Base-by-base conservation (phyloP, 768 basidiomycete species). In the Amanita polypyramis region DNA sequence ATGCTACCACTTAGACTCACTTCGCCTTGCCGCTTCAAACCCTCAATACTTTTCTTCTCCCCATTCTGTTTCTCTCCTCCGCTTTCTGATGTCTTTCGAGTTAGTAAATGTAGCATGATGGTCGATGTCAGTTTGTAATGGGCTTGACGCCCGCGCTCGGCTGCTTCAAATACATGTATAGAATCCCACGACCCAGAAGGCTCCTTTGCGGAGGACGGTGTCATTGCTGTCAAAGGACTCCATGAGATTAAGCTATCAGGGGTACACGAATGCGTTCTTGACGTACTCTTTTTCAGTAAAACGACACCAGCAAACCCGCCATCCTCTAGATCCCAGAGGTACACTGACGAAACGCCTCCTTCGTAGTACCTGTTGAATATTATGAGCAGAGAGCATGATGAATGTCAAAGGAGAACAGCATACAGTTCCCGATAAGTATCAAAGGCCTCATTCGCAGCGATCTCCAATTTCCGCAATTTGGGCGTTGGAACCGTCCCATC, bases 101-200 rank as follows among this genome's bases (percentile, higher is more conserved):
- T 84, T 43, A 85, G 70, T 23, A 99, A 78, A 55, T 93, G 88
- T 14, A 99, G 81, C 90, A 98, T 95, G 47, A 98, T 79, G 2
- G 96, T 98, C 36, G 91, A 94, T 1, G 96, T 98, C 45, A 99
- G 73, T 67, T 97, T 97, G 70, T 98, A 99, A 58, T 91, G 91
- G 3, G 95, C 93, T 56, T 87, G 82, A 42, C 95, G 76, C 4
- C 88, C 93, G 38, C 93, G 80, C 60, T 96, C 93, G n/a, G 78
- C 74, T 2, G 87, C 77, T 65, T 99, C 96, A 55, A 99, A 97
- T 45, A 98, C 95, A 60, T 99, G 96, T 52, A 99, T 91, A 1
- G 93, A 95, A 61, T 99, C 94, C 96, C 96, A 99, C 46, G 90
- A 84, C 19, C 92, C 91, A 0, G 85, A 78, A 5, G 86, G 80